Percentiles rank a stretch among this genome's conserved stretches.
These are phyloP conservation scores for Zygoascus ofunaensis DNA, from an alignment of 805 yeast genomes.

Conservation along the genomic window DNA sequence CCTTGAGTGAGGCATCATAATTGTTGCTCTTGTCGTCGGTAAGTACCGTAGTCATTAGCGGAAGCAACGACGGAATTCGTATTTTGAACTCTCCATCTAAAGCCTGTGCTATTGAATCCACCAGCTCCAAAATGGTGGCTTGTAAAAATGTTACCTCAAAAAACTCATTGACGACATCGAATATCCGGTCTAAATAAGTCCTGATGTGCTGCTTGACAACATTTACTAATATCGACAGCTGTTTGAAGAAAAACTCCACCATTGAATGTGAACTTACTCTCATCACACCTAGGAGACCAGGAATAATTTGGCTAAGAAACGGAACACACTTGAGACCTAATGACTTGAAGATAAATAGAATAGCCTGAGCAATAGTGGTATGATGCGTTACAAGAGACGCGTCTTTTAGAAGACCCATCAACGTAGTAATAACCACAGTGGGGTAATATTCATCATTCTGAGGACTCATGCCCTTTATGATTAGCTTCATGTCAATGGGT, in stretches of 20 bases:
- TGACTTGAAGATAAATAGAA: conserved; percentile 82
- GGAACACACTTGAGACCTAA: conserved; percentile 83
- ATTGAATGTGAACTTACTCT: conserved; percentile 58
- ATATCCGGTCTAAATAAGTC: conserved; percentile 68
- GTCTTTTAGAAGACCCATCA: conserved; percentile 78
- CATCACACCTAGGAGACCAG: conserved; percentile 81
- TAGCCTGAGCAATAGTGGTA: conserved; percentile 87
- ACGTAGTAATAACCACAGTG: conserved; percentile 80
- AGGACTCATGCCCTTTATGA: conserved; percentile 93
- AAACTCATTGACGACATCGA: conserved; percentile 64
- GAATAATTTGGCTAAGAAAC: conserved; percentile 79
- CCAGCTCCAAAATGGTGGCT: conserved; percentile 65
- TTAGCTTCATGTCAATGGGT: conserved; percentile 78
- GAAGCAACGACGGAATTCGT: conserved; percentile 68
- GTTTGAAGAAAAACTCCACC: conserved; percentile 79
- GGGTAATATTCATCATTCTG: conserved; percentile 82
- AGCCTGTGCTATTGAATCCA: conserved; percentile 78
- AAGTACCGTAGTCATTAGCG: conserved; percentile 63
- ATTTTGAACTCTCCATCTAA: conserved; percentile 87
- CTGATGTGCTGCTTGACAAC: conserved; percentile 88
- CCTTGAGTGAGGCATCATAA: conserved; percentile 50
- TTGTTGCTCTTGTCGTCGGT: conserved; percentile 56
- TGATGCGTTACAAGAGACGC: conserved; percentile 79
- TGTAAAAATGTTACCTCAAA: conserved; percentile 58
- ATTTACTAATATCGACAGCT: conserved; percentile 64